Base-by-base conservation (phyloP, 2,329 filamentous ascomycete genomes). In the Diaporthe australafricana region DNA sequence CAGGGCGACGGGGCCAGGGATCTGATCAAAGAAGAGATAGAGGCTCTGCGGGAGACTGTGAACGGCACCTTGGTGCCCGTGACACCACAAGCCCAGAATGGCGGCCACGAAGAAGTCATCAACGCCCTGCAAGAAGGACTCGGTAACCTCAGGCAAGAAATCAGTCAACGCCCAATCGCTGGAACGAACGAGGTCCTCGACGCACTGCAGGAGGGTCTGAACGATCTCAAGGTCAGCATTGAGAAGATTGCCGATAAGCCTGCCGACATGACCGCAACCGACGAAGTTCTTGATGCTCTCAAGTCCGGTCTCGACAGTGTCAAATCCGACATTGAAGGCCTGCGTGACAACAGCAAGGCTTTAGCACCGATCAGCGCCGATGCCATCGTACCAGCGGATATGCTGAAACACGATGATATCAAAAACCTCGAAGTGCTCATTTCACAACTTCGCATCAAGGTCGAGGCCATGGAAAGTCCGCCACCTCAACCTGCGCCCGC, bases 111-210 rank as follows among this genome's bases (percentile, higher is more conserved):
- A 45, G 93, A 95, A 65, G 87, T 96, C 32, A 86, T 97, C 1
- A 89, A 93, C 73, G 89, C 91, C 12, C 84, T 96, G 3, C 90
- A 89, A 38, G 89, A 88, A 55, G 94, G 95, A 2, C 87, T 98
- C 47, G 93, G 93, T 73, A 89, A 88, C 53, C 87, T 98, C 42
- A 89, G 94, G 6, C 87, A 89, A 20, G 95, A 98, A 75, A 88
- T 98, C 63, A 85, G 89, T 74, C 92, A 92, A 9, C 85, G 88
- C 17, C 88, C 88, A 3, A 85, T 89, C 55, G 85, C 87, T 20
- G 94, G 95, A 75, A 96, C 94, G 0, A 93, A 94, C 66, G 95
- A 98, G 78, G 93, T 98, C 14, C 86, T 98, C 1, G 94, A 98
- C 78, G 93, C 95, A 1, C 86, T 98, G 68, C 95, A 97, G 72